Evolutionary conservation across 2,329 filamentous ascomycete genomes (phyloP), one percentile per base, ranked within the genome.

Genomic region (Pezicula carpinea): DNA sequence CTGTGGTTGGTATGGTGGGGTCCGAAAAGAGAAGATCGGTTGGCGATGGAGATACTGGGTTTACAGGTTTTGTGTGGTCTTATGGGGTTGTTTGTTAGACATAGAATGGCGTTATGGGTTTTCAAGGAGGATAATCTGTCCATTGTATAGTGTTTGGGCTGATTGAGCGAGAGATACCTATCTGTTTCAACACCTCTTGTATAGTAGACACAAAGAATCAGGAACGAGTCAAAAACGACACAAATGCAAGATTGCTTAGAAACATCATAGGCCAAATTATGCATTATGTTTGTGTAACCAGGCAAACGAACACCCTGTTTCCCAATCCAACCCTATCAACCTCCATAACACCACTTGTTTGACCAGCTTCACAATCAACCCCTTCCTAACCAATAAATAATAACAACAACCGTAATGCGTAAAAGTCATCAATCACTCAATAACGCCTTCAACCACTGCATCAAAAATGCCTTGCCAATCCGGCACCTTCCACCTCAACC

Each of bases 1-100:
- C 76, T 99, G 47, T 99, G 92, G 92, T 74, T 99, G 52, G 88
- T 97, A 43, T 95, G 90, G 88, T 85, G 91, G 64, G 93, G 93
- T 0, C 91, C 93, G 3, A 79, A 95, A 75, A 80, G 87, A 52
- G 93, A 99, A 66, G 87, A 96, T 68, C 77, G 80, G 39, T 74
- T 99, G 45, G 88, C 89, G 21, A 72, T 82, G 62, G 89, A 93
- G 65, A 76, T 99, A 51, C 78, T 93, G 39, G 69, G 70, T n/a
- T 77, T 96, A 67, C 93, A 99, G 73, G 72, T 80, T 14, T 66
- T 76, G 4, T 79, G 87, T 52, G 93, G 93, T 6, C 65, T 95
- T n/a, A 70, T 89, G 35, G 93, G 91, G 17, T 70, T 99, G 50
- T 88, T 96, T 62, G 80, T 90, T 45, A 76, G 93, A 56, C 93